A percentile compares a stretch with the other conserved stretches of the same genome.
phyloP scores from a whole-genome alignment of 2,329 filamentous ascomycete species.

The Fusarium acutatum region DNA sequence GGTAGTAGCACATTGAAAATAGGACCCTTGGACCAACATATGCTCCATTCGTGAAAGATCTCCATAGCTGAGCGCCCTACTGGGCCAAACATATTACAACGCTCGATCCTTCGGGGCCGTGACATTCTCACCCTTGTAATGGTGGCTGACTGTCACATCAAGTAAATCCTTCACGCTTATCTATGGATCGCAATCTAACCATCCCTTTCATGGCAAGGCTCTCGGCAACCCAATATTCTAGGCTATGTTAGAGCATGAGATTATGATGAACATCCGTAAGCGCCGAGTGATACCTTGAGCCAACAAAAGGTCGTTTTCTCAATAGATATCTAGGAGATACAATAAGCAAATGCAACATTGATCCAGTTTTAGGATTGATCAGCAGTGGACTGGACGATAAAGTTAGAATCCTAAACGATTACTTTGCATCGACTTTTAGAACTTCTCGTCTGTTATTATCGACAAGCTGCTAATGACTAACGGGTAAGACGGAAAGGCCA shows the following conservation, averaged over 20 bases:
- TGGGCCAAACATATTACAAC: neutral
- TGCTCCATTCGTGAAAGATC: neutral
- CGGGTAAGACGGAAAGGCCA: neutral
- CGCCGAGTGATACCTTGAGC: neutral
- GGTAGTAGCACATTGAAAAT: neutral
- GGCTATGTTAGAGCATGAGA: neutral
- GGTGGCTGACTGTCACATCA: neutral
- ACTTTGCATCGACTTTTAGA: neutral
- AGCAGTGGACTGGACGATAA: neutral
- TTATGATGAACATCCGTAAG: neutral
- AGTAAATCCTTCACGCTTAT: neutral
- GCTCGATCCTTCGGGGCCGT: neutral
- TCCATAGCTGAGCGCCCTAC: neutral
- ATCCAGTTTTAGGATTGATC: neutral
- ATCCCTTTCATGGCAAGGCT: neutral
- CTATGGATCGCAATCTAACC: neutral
- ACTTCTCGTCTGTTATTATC: neutral
- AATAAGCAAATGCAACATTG: neutral
- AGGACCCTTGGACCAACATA: neutral
- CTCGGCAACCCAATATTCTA: neutral
- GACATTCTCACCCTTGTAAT: neutral
- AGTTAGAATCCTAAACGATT: neutral
- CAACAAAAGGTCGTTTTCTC: too few relatives aligned
- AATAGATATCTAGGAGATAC: rapidly evolving
- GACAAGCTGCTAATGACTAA: too few relatives aligned